Evolutionary conservation across 164 flowering plant genomes (phyloP), one percentile per base, ranked within the genome.

Genomic region (Taxillus chinensis): DNA sequence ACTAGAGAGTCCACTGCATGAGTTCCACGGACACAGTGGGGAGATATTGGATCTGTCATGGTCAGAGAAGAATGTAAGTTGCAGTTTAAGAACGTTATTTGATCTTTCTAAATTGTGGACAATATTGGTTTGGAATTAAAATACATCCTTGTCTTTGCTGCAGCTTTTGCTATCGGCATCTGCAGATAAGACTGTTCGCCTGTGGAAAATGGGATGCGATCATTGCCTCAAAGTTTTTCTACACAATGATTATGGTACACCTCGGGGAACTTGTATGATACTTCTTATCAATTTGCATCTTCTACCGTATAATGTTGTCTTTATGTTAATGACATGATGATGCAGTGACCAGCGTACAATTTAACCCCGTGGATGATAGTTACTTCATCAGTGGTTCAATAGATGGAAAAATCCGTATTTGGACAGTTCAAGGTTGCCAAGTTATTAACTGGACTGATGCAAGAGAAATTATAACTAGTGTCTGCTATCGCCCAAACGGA

Each of bases 321-420:
- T 65, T 55, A 4, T 62, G 45, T 51, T 57, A 3, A 11, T 48
- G 13, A 5, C 63, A 39, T 66, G 68, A 45, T 67, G 51, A 53
- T 83, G 73, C 88, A 93, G 99, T 93, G 62, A 92, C 96, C 5
- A 82, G 86, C 60, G 77, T 83, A 60, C 89, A 93, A 66, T 90
- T 93, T 70, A 88, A 89, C 62, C 98, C 97, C 11, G 75, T 83
- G 57, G 83, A 92, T 67, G 92, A 92, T 48, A 77, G 86, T 70
- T 79, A 75, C 80, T 92, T 92, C 78, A 80, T 90, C 69, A 92
- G 96, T 67, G 97, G 98, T 55, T 92, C 97, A 39, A 83, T 92
- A 54, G 96, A 90, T 76, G 92, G 98, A 51, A 91, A 91, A 78
- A 84, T 89, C 39, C 95, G 98, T 40, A 84, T 89, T 41, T 92